Conservation (phyloP, 2,329 filamentous ascomycete species). For the Cladosporium colombiae region DNA sequence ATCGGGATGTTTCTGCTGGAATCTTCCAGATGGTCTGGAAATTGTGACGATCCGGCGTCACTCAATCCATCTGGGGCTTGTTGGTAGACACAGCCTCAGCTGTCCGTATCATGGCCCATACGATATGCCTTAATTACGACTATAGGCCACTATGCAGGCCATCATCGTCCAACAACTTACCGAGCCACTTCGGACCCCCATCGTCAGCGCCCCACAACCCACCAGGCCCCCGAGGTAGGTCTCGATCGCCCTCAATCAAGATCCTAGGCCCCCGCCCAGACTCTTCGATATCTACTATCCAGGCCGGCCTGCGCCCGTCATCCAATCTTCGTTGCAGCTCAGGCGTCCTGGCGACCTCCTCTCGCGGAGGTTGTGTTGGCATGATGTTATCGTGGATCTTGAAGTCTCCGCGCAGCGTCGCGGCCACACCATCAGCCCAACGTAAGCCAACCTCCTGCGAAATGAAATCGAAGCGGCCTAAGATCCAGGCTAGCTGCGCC, state of each 20-base stretch:
- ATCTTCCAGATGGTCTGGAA: not conserved
- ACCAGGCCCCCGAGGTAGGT: conserved; percentile 12
- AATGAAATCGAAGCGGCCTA: conserved; percentile 35
- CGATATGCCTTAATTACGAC: not conserved
- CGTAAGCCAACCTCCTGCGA: conserved; percentile 30
- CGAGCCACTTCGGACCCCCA: conserved; percentile 6
- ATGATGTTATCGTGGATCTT: conserved; percentile 23
- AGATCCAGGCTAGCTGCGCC: conserved; percentile 34
- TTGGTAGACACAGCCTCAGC: not conserved
- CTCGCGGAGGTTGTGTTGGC: not conserved
- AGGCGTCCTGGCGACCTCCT: not conserved
- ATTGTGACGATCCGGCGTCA: not conserved
- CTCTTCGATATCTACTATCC: conserved; percentile 22
- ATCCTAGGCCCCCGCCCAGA: conserved; percentile 23
- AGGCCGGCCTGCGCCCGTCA: conserved; percentile 16
- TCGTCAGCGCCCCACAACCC: not conserved
- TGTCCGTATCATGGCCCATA: not conserved
- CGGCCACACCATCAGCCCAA: conserved; percentile 36
- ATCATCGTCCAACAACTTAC: conserved; percentile 1
- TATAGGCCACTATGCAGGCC: not conserved
- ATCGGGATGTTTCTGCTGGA: not conserved
- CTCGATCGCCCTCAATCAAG: conserved; percentile 23
- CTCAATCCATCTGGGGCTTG: not conserved
- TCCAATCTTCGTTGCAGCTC: conserved; percentile 10
- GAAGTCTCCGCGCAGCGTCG: conserved; percentile 35